These are phyloP conservation scores for Telfairia occidentalis DNA, from an alignment of 331 rosid species.

Conservation along the genomic window DNA sequence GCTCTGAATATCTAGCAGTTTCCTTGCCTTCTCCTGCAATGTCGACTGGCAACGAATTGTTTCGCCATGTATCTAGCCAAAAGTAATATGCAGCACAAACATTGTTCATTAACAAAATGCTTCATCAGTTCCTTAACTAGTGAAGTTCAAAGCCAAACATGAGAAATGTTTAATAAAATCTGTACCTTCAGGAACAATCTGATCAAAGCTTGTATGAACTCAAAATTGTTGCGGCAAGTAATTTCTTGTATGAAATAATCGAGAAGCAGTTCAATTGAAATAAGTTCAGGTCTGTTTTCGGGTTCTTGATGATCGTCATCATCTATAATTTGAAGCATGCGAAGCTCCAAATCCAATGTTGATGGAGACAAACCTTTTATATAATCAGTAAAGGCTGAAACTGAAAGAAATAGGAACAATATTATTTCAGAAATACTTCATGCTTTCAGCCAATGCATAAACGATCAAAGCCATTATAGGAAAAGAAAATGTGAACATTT, in stretches of 20 bases:
- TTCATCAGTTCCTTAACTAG: not conserved
- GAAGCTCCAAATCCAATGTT: conserved; percentile 75
- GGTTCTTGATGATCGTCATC: conserved; percentile 48
- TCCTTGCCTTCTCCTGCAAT: conserved; percentile 67
- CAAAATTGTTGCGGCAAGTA: conserved; percentile 64
- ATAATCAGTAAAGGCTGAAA: conserved; percentile 64
- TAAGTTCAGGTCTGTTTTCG: conserved; percentile 52
- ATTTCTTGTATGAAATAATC: conserved; percentile 71
- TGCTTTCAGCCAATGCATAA: conserved; percentile 8
- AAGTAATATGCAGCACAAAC: not conserved
- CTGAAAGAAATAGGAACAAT: conserved; percentile 24
- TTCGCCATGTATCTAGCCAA: conserved; percentile 72
- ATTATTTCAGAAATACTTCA: not conserved
- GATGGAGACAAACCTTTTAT: conserved; percentile 71
- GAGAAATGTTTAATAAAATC: not conserved
- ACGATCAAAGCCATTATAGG: not conserved
- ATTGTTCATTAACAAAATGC: not conserved
- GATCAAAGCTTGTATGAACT: conserved; percentile 78
- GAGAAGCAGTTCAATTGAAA: conserved; percentile 50
- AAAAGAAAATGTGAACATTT: conserved; percentile 6
- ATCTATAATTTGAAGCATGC: conserved; percentile 73
- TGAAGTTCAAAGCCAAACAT: not conserved
- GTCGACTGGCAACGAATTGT: conserved; percentile 50
- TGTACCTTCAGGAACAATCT: conserved; percentile 76
- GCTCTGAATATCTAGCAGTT: conserved; percentile 64